These are phyloP conservation scores for Colletotrichum brevisporum DNA, from an alignment of 2,329 filamentous ascomycete genomes.

Conservation along the genomic window DNA sequence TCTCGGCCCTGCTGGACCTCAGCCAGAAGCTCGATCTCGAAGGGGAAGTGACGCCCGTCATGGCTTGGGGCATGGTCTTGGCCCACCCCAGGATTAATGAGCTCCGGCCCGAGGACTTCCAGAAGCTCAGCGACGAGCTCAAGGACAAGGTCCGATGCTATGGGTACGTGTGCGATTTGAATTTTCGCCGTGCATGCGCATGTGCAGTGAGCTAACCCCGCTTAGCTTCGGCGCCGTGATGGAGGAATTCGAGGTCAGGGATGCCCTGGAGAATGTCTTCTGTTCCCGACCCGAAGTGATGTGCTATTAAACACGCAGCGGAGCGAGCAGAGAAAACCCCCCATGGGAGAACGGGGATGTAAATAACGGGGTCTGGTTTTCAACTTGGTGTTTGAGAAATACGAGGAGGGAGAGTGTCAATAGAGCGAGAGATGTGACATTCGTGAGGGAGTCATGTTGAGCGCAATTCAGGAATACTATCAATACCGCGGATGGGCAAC, in stretches of 20 bases:
- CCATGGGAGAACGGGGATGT: background rate
- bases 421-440: too few relatives aligned
- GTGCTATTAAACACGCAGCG: slow-evolving; percentile 16
- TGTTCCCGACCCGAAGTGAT: slow-evolving; percentile 51
- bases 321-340: background rate
- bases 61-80: slow-evolving; percentile 90
- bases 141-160: slow-evolving; percentile 90
- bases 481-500: slow-evolving; percentile 33
- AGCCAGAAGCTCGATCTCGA: slow-evolving; percentile 87
- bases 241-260: slow-evolving; percentile 79
- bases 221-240: slow-evolving; percentile 73
- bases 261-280: slow-evolving; percentile 81
- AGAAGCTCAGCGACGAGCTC: slow-evolving; percentile 79
- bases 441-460: slow-evolving; percentile 11
- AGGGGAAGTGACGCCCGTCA: slow-evolving; percentile 93
- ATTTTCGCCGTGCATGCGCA: background rate
- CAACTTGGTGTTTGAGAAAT: background rate
- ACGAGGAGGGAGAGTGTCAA: too few relatives aligned
- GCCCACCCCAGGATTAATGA: slow-evolving; percentile 78
- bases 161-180: slow-evolving; percentile 74
- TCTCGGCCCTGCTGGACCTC: slow-evolving; percentile 86
- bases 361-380: background rate
- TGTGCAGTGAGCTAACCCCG: slow-evolving; percentile 17
- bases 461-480: slow-evolving; percentile 21
- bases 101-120: slow-evolving; percentile 78